Evolutionary conservation across 345 rosid genomes (phyloP).

Genomic region (Arabis alpina): DNA sequence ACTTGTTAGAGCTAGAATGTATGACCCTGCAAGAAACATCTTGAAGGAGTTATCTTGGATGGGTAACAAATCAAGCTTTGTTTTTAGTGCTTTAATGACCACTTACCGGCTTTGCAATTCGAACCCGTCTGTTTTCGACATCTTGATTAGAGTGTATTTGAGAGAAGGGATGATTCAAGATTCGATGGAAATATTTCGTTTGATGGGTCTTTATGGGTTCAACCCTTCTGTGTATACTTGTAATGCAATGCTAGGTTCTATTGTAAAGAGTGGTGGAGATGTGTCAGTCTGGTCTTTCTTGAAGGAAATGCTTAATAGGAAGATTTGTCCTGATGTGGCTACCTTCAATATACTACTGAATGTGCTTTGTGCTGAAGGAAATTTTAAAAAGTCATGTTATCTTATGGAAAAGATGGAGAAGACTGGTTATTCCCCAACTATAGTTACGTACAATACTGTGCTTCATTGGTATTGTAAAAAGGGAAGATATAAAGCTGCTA

Average conservation of each 20-base stretch:
- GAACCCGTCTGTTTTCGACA: constrained; percentile 87
- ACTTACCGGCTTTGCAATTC: constrained; percentile 82
- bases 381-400: constrained; percentile 63
- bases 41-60: constrained; percentile 57
- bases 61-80: constrained; percentile 54
- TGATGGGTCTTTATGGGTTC: constrained; percentile 72
- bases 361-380: constrained; percentile 68
- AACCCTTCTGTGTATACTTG: constrained; percentile 73
- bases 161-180: constrained; percentile 59
- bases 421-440: constrained; percentile 68
- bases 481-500: constrained; percentile 65
- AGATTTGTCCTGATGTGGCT: constrained; percentile 75
- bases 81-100: constrained; percentile 69
- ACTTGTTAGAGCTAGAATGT: constrained; percentile 86
- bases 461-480: constrained; percentile 83
- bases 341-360: constrained; percentile 88
- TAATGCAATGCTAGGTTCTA: constrained; percentile 62
- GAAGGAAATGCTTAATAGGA: constrained; percentile 67
- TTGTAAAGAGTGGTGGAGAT: constrained; percentile 55
- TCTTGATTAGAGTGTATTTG: constrained; percentile 70
- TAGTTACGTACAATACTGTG: constrained; percentile 77
- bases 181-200: constrained; percentile 62
- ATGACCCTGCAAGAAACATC: constrained; percentile 61
- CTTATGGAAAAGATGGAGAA: constrained; percentile 83
- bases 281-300: constrained; percentile 71